These are phyloP conservation scores for Naganishia sp. DNA, from an alignment of 1,284 basidiomycete species.

Conservation along the genomic window DNA sequence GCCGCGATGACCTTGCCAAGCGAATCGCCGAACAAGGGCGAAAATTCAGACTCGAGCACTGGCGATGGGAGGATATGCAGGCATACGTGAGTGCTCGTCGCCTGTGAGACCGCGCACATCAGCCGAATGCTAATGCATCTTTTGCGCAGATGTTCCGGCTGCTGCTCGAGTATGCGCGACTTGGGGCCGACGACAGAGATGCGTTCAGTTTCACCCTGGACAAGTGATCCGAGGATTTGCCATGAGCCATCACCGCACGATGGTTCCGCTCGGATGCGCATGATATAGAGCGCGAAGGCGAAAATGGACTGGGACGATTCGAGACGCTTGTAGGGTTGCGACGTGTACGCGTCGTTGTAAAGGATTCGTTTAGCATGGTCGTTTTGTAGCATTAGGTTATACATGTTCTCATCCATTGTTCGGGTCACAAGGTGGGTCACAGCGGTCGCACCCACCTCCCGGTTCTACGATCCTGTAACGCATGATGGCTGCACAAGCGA, in stretches of 20 bases:
- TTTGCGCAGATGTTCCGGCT: constrained; percentile 34
- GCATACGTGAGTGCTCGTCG: constrained; percentile 49
- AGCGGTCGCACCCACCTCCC: neutral
- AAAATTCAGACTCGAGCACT: constrained; percentile 54
- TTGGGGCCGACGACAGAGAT: constrained; percentile 43
- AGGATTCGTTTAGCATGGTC: neutral
- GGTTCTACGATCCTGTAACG: too few species aligned
- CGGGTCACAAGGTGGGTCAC: neutral
- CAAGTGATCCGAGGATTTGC: neutral
- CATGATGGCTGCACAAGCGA: too few species aligned
- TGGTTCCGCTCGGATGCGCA: too few species aligned
- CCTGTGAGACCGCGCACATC: neutral
- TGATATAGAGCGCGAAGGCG: too few species aligned
- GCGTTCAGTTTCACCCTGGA: constrained; percentile 38
- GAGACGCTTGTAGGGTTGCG: neutral
- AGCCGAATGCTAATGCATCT: constrained; percentile 36
- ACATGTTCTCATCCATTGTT: neutral
- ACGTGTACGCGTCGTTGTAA: neutral
- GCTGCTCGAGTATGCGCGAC: constrained; percentile 39
- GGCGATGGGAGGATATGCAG: constrained; percentile 59
- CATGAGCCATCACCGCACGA: too few species aligned
- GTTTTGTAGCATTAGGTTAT: neutral
- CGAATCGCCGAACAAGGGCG: constrained; percentile 54
- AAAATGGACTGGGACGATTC: neutral
- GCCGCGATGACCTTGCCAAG: constrained; percentile 55